Base-by-base conservation (phyloP, 345 rosid species). In the Gossypium herbaceum region DNA sequence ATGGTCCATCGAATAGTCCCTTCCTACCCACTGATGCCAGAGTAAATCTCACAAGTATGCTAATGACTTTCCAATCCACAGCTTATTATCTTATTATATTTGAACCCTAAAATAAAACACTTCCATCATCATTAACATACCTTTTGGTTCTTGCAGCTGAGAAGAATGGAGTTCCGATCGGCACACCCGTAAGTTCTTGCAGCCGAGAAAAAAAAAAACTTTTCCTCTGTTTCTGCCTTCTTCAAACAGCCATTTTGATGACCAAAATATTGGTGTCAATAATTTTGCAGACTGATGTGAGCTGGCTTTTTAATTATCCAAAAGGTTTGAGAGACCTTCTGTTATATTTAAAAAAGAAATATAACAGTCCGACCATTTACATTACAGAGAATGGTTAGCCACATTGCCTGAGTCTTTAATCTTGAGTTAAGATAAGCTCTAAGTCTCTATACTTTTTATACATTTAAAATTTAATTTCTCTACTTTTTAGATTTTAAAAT, bases 301-400 rank as follows among this genome's bases (percentile, higher is more conserved):
- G 29, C 59, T 84, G 85, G 86, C 68, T 82, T 54, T 84, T 76
- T 72, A 25, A 81, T 15, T 77, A 77, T 52, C 89, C 87, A 16
- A 59, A 75, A 55, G 87, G 87, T 4, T 71, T 84, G 25, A 62
- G 74, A 75, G 68, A 81, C 11, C 75, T 75, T 3, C 56, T 77
- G 79, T 12, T 65, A 19, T 50, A 84, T 63, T n/a, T 77, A 29
- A 75, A 52, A 51, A 71, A 68, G 34, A 81, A 73, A 22, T 84
- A 84, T 45, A 64, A 74, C 16, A 73, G 70, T 34, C 83, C 80
- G 0, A 75, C 83, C 25, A 71, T 87, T 70, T 83, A 74, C 67
- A 72, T 85, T 16, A 81, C 86, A 12, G 90, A 86, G 34, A 86
- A 86, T 77, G 86, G 88, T 84, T 78, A 62, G 62, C 55, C 55